Evolutionary conservation across 1,284 basidiomycete species (phyloP).

Genomic region (Sanghuangporus weigelae): DNA sequence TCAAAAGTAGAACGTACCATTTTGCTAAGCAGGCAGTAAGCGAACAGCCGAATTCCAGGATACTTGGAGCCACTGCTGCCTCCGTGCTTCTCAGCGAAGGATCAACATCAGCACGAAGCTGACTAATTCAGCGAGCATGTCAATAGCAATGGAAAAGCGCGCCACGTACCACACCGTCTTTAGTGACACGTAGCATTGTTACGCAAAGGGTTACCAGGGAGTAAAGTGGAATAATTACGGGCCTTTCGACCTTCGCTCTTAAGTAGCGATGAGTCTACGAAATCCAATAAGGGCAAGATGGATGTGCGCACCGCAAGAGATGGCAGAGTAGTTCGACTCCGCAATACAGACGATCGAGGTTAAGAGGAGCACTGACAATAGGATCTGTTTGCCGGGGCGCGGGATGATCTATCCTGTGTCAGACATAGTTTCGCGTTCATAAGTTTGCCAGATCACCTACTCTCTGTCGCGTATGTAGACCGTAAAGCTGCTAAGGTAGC

Average conservation of each 20-base stretch:
- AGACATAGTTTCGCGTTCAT: not conserved
- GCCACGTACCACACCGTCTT: slow-evolving; percentile 43
- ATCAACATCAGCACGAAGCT: slow-evolving; percentile 50
- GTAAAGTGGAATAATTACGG: slow-evolving; percentile 73
- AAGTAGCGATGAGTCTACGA: slow-evolving; percentile 4
- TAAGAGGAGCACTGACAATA: slow-evolving; percentile 42
- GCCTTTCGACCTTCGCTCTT: slow-evolving; percentile 56
- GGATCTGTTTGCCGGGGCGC: slow-evolving; percentile 30
- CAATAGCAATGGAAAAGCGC: not conserved
- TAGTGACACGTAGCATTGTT: slow-evolving; percentile 51
- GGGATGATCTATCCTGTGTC: slow-evolving; percentile 8
- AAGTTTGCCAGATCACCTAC: slow-evolving; percentile 27
- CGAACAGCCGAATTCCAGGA: slow-evolving; percentile 49
- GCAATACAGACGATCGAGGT: slow-evolving; percentile 54
- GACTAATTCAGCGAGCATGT: not conserved
- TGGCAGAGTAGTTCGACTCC: slow-evolving; percentile 46
- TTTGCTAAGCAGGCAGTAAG: slow-evolving; percentile 43
- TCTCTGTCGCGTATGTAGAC: slow-evolving; percentile 45
- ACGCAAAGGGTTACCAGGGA: slow-evolving; percentile 45
- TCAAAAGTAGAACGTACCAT: slow-evolving; percentile 33
- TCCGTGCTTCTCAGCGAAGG: slow-evolving; percentile 48
- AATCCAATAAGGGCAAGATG: not conserved
- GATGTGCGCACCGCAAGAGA: slow-evolving; percentile 41
- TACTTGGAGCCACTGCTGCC: slow-evolving; percentile 42
- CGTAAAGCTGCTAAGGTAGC: slow-evolving; percentile 50